Evolutionary conservation across 108 stramenopile species (phyloP).

Genomic region (Epithemia pelagica): DNA sequence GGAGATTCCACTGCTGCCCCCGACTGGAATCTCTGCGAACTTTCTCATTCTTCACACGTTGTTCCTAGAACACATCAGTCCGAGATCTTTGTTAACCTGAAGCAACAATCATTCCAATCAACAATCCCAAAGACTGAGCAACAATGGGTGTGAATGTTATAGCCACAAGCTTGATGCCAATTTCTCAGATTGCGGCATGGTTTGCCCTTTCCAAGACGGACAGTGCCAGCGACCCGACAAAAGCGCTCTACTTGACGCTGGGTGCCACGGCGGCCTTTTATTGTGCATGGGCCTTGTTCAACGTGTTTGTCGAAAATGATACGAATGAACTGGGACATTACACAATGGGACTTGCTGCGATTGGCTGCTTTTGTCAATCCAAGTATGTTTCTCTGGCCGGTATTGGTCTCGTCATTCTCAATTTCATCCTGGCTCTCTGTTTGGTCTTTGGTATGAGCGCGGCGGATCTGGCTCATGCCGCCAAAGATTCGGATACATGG

Average conservation of each 20-base stretch:
- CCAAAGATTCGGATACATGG: not conserved
- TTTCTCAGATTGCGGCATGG: slow-evolving; percentile 7
- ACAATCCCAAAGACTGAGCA: no score
- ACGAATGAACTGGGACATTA: slow-evolving; percentile 12
- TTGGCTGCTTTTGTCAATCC: not conserved
- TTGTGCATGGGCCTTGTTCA: slow-evolving; percentile 17
- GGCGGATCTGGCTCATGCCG: slow-evolving; percentile 2
- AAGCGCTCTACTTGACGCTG: not conserved
- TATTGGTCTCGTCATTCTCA: slow-evolving; percentile 12
- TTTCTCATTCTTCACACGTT: no score
- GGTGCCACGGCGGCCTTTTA: slow-evolving; percentile 10
- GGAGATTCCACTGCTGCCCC: no score
- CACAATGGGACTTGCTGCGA: not conserved
- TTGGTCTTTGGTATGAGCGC: slow-evolving; percentile 1
- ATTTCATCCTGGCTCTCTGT: slow-evolving; percentile 8
- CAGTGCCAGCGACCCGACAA: not conserved
- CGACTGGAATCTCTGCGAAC: no score
- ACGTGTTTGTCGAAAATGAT: slow-evolving; percentile 6
- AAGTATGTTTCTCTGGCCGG: not conserved
- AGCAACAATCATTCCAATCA: no score
- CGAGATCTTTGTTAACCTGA: no score
- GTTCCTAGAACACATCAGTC: no score
- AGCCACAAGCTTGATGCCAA: slow-evolving; percentile 11
- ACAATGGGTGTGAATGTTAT: slow-evolving; percentile 6
- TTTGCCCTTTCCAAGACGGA: not conserved